These are phyloP conservation scores for Podospora pseudocomata DNA, from an alignment of 495 filamentous ascomycete genomes.

Conservation along the genomic window DNA sequence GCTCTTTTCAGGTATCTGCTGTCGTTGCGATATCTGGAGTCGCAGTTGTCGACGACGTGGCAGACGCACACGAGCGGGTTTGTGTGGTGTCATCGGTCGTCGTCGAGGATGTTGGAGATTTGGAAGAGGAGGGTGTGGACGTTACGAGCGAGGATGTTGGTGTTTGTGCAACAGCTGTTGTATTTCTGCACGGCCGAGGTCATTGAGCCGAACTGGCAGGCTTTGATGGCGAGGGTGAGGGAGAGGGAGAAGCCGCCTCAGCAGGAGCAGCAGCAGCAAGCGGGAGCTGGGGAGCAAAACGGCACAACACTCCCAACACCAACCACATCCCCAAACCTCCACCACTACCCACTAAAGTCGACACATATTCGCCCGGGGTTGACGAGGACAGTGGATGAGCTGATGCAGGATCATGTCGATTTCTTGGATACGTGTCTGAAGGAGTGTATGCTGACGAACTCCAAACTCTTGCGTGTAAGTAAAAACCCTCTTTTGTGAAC, in stretches of 20 bases:
- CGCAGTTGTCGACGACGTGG: slow-evolving; percentile 79
- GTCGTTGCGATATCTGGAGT: slow-evolving; percentile 83
- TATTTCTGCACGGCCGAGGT: slow-evolving; percentile 97
- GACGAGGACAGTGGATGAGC: slow-evolving; percentile 89
- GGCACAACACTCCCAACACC: slow-evolving; percentile 3
- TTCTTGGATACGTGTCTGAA: slow-evolving; percentile 96
- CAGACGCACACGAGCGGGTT: slow-evolving; percentile 77
- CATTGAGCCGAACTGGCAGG: slow-evolving; percentile 96
- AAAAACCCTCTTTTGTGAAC: background rate
- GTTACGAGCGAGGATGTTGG: slow-evolving; percentile 85
- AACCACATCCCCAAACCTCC: background rate
- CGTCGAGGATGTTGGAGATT: slow-evolving; percentile 69
- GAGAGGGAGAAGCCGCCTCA: slow-evolving; percentile 42
- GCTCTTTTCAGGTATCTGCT: slow-evolving; percentile 91
- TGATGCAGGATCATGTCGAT: slow-evolving; percentile 99
- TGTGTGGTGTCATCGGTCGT: slow-evolving; percentile 80
- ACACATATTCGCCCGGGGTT: slow-evolving; percentile 22
- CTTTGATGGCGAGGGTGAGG: slow-evolving; percentile 78
- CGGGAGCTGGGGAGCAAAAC: slow-evolving; percentile 45
- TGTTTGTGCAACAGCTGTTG: slow-evolving; percentile 91
- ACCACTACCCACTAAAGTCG: background rate
- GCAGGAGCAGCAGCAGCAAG: background rate
- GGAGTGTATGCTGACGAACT: slow-evolving; percentile 98
- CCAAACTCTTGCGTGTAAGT: slow-evolving; percentile 81
- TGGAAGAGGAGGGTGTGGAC: slow-evolving; percentile 96